phyloP scores from a whole-genome alignment of 257 asterid genomes.

The Solanum etuberosum region DNA sequence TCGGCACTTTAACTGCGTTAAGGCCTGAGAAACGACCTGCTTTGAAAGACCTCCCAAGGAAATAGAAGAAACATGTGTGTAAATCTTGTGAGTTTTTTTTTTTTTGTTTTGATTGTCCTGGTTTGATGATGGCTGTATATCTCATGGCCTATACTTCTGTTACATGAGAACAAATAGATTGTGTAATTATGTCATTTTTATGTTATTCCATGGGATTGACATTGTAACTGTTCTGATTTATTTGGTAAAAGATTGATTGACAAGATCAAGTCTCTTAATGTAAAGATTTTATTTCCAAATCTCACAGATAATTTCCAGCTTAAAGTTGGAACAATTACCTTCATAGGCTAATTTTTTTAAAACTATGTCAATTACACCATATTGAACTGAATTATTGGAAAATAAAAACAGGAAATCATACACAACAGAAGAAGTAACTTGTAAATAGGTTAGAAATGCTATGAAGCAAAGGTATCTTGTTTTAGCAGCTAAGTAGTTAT shows the following conservation, averaged over 20 bases:
- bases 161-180: background rate
- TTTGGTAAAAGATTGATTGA: background rate
- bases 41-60: conserved; percentile 28
- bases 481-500: background rate
- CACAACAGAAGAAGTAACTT: too few species aligned
- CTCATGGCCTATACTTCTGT: background rate
- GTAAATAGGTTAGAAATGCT: background rate
- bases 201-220: background rate
- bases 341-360: background rate
- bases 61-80: conserved; percentile 5
- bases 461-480: background rate
- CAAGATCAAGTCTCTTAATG: background rate
- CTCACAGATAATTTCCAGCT: background rate
- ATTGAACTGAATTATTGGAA: too few species aligned
- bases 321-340: background rate
- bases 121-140: background rate
- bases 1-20: conserved; percentile 26
- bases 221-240: background rate
- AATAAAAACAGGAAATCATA: too few species aligned
- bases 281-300: background rate
- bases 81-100: background rate
- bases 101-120: background rate
- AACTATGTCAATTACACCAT: background rate
- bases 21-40: conserved; percentile 56
- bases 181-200: background rate